Evolutionary conservation across 202 grass and related monocot species (phyloP), one percentile per base, ranked within the genome.

Genomic region (Saccharum hybrid): DNA sequence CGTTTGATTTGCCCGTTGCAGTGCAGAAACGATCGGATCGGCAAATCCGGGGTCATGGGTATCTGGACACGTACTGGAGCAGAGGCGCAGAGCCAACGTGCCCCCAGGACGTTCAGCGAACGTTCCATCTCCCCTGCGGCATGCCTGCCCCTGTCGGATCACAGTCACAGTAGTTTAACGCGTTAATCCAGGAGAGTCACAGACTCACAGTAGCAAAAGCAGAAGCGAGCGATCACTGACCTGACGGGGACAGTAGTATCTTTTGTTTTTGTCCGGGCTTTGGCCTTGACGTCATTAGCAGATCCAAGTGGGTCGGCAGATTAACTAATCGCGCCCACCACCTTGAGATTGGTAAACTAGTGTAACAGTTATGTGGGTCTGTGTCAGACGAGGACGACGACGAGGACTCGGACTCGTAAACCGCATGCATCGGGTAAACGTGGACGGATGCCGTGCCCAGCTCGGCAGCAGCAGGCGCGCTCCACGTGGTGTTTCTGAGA

Each of bases 371-470:
- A 26, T 41, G 16, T 37, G 15, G 1, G 11, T 13, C 28, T 7
- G 72, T 75, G 48, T 61, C 31, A 61, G 67, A 22, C n/a, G 52
- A 57, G 11, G 42, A 45, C 3, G 45, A 46, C 45, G 13, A 49
- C 16, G 73, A 60, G 11, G 56, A 77, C 66, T 60, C 4, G 78
- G 26, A 26, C 26, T 26, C 26, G 26, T 26, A 19, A 21, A 40
- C 46, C 49, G 78, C 39, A 43, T n/a, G 26, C 26, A 26, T 42
- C 19, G 49, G 63, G 63, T 36, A 21, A 41, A 70, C 78, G 78
- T 82, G 63, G 64, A 76, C 85, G 33, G 52, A 6, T 82, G 85
- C 78, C 78, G 78, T 81, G 78, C 10, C 64, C 26, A 66, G 34
- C 30, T 37, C 59, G 10, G n/a, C 21, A 11, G n/a, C n/a, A 26